These are phyloP conservation scores for Vicia sativa DNA, from an alignment of 306 rosid genomes.

Conservation along the genomic window DNA sequence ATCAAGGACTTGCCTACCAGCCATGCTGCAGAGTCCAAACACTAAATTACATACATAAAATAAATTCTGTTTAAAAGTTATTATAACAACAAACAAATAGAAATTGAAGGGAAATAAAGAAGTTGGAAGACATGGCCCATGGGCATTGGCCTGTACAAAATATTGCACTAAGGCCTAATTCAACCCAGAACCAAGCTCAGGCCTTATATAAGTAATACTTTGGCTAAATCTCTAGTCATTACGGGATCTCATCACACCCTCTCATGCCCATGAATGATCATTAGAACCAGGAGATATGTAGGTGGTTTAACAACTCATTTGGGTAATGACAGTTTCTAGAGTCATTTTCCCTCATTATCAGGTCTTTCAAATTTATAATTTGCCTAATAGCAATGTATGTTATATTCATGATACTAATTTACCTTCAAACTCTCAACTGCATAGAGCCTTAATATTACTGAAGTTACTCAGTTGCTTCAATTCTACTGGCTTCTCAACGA, in stretches of 20 bases:
- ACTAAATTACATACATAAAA: conserved; percentile 21
- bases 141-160: not conserved
- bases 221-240: not conserved
- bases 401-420: not conserved
- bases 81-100: conserved; percentile 3
- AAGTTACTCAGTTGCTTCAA: not conserved
- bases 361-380: not conserved
- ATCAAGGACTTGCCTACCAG: conserved; percentile 84
- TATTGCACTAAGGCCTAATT: not conserved
- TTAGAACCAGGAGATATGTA: not conserved
- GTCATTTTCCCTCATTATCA: not conserved
- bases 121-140: conserved; percentile 6
- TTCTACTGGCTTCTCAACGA: not conserved
- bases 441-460: not conserved
- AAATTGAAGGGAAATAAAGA: not conserved
- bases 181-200: not conserved
- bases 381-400: not conserved
- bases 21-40: conserved; percentile 66
- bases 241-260: not conserved
- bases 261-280: not conserved
- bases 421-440: not conserved
- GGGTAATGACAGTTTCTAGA: not conserved
- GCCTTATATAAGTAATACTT: not conserved
- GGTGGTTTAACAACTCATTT: not conserved
- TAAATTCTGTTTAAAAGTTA: conserved; percentile 5